Evolutionary conservation across 176 grass and related monocot species (phyloP), one percentile per base, ranked within the genome.

Genomic region (Phragmites australis): DNA sequence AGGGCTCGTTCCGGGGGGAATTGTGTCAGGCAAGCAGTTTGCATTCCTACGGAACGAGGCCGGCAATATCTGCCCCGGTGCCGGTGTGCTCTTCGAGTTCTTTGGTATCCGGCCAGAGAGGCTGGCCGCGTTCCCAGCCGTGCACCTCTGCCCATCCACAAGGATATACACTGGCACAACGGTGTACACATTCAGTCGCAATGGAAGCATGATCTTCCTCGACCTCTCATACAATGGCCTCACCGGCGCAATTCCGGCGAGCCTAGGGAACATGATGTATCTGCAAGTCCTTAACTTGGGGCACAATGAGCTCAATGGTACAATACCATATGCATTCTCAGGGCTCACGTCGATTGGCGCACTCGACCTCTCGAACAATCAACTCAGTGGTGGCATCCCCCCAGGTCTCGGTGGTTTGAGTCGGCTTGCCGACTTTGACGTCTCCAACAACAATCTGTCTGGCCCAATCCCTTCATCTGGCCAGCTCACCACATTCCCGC

Each of bases 201-300:
- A 90, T 39, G 96, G 96, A 8, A 99, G 96, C n/a, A 93, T 99
- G 92, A 95, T 99, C 83, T 99, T 93, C 75, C 86, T 99, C 7
- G 96, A 99, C 50, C 85, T 99, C 55, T 99, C 96, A 0, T 99
- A 99, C 83, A 99, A 99, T 25, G 62, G 81, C 2, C 75, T 99
- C 51, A 89, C 75, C 0, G 90, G 96, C 6, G 13, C 48, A 2
- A 85, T 99, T 6, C 96, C 96, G 2, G 81, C 29, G 5, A 82
- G 75, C 81, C 52, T 99, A 0, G 96, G 96, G 12, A 88, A 19
- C 60, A 90, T 99, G 96, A 68, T 73, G 25, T 99, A 89, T 22
- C 92, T 99, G 72, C 52, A 88, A 41, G 96, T 99, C 40, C 79
- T 99, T 1, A 99, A 99, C 72, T 16, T 99, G 51, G 96, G 92